phyloP scores from a whole-genome alignment of 2,329 filamentous ascomycete genomes.

The Epichloe sylvatica region DNA sequence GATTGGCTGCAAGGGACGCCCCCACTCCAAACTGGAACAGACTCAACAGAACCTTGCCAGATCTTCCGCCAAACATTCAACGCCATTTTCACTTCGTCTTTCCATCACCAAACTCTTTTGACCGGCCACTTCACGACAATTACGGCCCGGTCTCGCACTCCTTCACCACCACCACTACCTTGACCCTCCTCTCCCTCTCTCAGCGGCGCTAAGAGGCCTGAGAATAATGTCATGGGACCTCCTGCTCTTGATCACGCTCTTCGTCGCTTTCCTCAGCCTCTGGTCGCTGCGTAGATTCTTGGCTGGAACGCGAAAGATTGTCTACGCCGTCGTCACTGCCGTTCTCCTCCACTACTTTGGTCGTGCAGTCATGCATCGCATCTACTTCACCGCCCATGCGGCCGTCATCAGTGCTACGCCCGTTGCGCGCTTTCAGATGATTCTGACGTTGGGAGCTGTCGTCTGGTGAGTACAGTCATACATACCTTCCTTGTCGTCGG shows the following conservation, averaged over 20 bases:
- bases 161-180: not conserved
- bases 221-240: conserved; percentile 32
- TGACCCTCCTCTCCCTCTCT: not conserved
- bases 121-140: not conserved
- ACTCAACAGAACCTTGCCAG: too few relatives aligned
- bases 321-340: conserved; percentile 19
- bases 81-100: not conserved
- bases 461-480: conserved; percentile 31
- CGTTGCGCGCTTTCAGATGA: conserved; percentile 38
- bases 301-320: conserved; percentile 18
- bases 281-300: conserved; percentile 23
- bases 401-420: conserved; percentile 32
- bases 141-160: not conserved
- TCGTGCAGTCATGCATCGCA: conserved; percentile 17
- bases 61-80: not conserved
- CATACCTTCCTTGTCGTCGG: not conserved
- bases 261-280: conserved; percentile 24
- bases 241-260: conserved; percentile 26
- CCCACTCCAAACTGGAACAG: too few relatives aligned
- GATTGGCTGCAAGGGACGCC: too few relatives aligned
- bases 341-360: conserved; percentile 21
- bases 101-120: not conserved
- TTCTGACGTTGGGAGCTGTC: conserved; percentile 38
- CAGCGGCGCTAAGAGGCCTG: conserved; percentile 12
- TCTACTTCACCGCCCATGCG: conserved; percentile 16